Base-by-base conservation (phyloP, 495 filamentous ascomycete species). In the Daldinia caldariorum region DNA sequence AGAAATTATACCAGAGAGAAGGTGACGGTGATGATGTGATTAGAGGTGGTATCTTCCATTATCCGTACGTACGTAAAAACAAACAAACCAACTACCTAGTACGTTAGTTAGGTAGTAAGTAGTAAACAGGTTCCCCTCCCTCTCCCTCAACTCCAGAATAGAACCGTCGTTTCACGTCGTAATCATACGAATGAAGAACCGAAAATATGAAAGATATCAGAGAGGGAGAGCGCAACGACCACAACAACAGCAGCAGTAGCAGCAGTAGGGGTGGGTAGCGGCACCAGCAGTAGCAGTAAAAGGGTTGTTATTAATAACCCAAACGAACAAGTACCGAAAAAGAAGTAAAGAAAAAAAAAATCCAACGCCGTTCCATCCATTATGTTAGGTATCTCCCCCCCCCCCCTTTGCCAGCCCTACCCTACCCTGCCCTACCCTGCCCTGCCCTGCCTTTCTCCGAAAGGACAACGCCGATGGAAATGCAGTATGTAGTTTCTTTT, bases 121-220 rank as follows among this genome's bases (percentile, higher is more conserved):
- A 22, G 43, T 20, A 47, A 47, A 47, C 16, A 47, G 88, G 87
- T 2, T 83, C 81, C 60, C 87, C 87, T 76, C 78, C 82, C 55
- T 70, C 75, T 16, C 62, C 57, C 13, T 51, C 57, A 61, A 61
- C 57, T 61, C 57, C 58, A 37, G 22, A 14, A 29, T 50, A 37
- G 22, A 16, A 29, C 31, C 55, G 12, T 58, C 47, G 57, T 39
- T 39, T 57, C 45, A 43, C 50, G 41, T 67, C 64, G 58, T 67
- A 61, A 67, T 26, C 39, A 55, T 61, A 61, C 31, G 47, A 61
- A 20, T 38, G 47, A 34, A 62, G 34, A 1, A 3, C 3, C 13
- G 10, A 31, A 26, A 49, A 67, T 32, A 13, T 31, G 4, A 10
- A 50, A 22, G 45, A 31, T 47, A 47, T 22, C 43, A 47, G 43